Evolutionary conservation across 2,329 filamentous ascomycete species (phyloP), one percentile per base, ranked within the genome.

Genomic region (Colletotrichum destructivum): DNA sequence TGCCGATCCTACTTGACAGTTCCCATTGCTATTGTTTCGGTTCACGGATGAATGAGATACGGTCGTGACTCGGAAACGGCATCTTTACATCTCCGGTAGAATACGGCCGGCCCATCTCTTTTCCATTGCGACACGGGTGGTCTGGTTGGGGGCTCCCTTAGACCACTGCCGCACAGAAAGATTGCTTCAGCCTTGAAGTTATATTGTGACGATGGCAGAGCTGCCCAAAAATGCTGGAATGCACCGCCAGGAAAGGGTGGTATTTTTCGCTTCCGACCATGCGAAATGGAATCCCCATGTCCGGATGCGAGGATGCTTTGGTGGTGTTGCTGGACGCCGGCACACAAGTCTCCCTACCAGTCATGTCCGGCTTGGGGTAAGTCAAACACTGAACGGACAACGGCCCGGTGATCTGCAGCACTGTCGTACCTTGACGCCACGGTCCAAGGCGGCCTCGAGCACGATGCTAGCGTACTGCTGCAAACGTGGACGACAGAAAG

Each of bases 361-460:
- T 9, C 18, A 31, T 18, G 40, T 47, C 42, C 59, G 60, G 38
- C 59, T 56, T 35, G 18, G 21, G 51, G 38, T n/a, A 62, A 59
- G 51, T 62, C 52, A 26, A 38, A 47, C 57, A 52, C 35, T 31
- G 46, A 63, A 21, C 31, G n/a, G n/a, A 15, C 52, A 46, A 51
- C 65, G 59, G 59, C 8, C 49, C 21, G 65, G 54, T 23, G 69
- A 69, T 72, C 47, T 69, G 47, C 69, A 54, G 69, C 47, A 66
- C 61, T 54, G 66, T 38, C 40, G 26, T 15, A 56, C 46, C 56
- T 35, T 59, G 47, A 40, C 69, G 69, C 69, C 65, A 54, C 18
- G 26, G 40, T 21, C 40, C 46, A 49, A 59, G 66, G 40, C 47
- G n/a, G 7, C 40, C 13, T 51, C 57, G 18, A 18, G 38, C 38